Base-by-base conservation (phyloP, 176 grass and related monocot species). In the Dactylis glomerata region DNA sequence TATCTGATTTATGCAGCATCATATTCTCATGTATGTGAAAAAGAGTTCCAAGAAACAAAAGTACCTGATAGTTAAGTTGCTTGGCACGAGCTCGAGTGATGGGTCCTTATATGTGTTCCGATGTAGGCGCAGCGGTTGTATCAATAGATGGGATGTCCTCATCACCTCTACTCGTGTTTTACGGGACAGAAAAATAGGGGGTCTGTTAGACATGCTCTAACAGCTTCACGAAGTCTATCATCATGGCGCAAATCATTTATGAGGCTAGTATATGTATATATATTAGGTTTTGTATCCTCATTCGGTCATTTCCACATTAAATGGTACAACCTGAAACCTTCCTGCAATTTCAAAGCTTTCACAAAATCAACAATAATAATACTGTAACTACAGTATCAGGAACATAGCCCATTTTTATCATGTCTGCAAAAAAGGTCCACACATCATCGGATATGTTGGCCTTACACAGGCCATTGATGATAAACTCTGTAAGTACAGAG, bases 391-490 rank as follows among this genome's bases (percentile, higher is more conserved):
- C 85, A 77, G 89, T 86, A 86, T 94, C 87, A 65, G 82, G 85
- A 88, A 76, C 22, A 68, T 75, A 82, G 2, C 87, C 94, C 75
- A 87, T 95, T 82, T 92, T 98, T 90, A 85, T 91, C 89, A 93
- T 89, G 86, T 88, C 66, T 61, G 90, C 84, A 50, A 95, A 86
- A 89, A 91, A 6, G 69, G 50, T 85, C 82, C 79, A 95, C 10
- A 87, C 72, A 44, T 69, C 61, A 63, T 79, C 31, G 27, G 66
- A 71, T 83, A 88, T 91, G 55, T 87, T 80, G 51, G 74, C 81
- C 67, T 84, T 92, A 84, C 80, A 95, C 62, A 95, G 80, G 75
- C 78, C 87, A 81, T 89, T 92, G 61, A 97, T 92, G 68, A 94
- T 89, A 52, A 77, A 87, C 84, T 75, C 82, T 92, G 72, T 91